Evolutionary conservation across 257 asterid genomes (phyloP).

Genomic region (Mentha longifolia): DNA sequence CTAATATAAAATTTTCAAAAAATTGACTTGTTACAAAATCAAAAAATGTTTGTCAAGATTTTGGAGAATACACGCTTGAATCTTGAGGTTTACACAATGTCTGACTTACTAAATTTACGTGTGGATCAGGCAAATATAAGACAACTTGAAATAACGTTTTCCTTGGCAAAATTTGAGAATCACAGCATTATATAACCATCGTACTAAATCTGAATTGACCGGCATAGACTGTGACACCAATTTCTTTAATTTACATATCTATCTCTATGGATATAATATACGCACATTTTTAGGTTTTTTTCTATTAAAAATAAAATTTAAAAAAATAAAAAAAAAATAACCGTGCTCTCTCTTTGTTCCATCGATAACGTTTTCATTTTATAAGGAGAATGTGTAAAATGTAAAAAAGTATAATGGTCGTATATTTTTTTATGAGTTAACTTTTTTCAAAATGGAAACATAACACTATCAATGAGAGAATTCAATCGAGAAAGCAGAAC

Average conservation of each 20-base stretch:
- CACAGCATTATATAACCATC: background rate
- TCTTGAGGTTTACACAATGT: conserved; percentile 26
- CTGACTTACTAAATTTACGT: conserved; percentile 9
- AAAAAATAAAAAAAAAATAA: too few relatives aligned
- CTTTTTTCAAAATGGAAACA: too few relatives aligned
- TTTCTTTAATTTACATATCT: background rate
- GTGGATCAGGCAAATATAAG: background rate
- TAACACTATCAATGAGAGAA: too few relatives aligned
- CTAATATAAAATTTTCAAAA: background rate
- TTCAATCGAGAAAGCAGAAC: too few relatives aligned
- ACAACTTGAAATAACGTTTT: background rate
- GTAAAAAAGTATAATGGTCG: too few relatives aligned
- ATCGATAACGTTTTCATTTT: too few relatives aligned
- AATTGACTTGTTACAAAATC: background rate
- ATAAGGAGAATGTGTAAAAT: too few relatives aligned
- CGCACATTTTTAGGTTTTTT: too few relatives aligned
- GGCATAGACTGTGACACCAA: background rate
- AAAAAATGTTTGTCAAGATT: conserved; percentile 1
- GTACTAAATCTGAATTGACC: conserved; percentile 9
- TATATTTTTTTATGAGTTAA: too few relatives aligned
- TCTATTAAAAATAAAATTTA: too few relatives aligned
- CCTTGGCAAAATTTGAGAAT: background rate
- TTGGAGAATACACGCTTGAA: conserved; percentile 10
- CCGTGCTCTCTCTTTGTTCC: too few relatives aligned
- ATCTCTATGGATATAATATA: too few relatives aligned